phyloP scores from a whole-genome alignment of 2,329 filamentous ascomycete genomes.

The Boeremia exigua region DNA sequence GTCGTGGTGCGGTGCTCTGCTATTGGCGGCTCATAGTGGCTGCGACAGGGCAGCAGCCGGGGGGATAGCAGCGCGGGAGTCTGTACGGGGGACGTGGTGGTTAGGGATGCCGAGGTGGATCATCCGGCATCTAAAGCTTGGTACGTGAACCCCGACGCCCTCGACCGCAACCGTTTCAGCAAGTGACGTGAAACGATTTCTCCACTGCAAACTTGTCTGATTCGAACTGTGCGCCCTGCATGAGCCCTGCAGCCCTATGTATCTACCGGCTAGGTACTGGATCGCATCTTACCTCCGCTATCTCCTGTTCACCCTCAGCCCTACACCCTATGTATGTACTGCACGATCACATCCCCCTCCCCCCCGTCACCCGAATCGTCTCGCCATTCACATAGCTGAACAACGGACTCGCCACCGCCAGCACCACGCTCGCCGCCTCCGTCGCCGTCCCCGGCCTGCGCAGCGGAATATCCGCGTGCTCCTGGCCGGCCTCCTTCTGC shows the following conservation, averaged over 20 bases:
- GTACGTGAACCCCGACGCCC: conserved; percentile 21
- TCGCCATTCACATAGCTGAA: conserved; percentile 87
- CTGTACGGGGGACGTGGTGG: neutral
- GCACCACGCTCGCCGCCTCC: conserved; percentile 78
- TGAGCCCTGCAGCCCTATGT: neutral
- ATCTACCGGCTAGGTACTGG: neutral
- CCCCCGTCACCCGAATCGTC: conserved; percentile 85
- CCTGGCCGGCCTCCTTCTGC: conserved; percentile 47
- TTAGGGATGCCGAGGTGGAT: neutral
- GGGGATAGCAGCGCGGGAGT: neutral
- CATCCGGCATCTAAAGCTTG: conserved; percentile 12
- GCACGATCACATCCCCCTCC: conserved; percentile 69
- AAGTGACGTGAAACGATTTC: neutral
- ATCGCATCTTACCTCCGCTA: neutral
- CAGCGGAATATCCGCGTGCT: conserved; percentile 75
- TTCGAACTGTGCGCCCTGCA: too few relatives aligned
- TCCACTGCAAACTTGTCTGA: neutral
- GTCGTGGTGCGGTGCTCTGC: conserved; percentile 16
- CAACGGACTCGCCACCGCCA: conserved; percentile 80
- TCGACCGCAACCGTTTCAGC: neutral
- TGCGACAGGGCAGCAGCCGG: neutral
- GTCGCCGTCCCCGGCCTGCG: conserved; percentile 76
- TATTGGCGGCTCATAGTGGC: conserved; percentile 11
- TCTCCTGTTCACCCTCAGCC: too few relatives aligned
- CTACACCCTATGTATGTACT: too few relatives aligned